phyloP scores from a whole-genome alignment of 805 yeast species.

The Candida insectorum region DNA sequence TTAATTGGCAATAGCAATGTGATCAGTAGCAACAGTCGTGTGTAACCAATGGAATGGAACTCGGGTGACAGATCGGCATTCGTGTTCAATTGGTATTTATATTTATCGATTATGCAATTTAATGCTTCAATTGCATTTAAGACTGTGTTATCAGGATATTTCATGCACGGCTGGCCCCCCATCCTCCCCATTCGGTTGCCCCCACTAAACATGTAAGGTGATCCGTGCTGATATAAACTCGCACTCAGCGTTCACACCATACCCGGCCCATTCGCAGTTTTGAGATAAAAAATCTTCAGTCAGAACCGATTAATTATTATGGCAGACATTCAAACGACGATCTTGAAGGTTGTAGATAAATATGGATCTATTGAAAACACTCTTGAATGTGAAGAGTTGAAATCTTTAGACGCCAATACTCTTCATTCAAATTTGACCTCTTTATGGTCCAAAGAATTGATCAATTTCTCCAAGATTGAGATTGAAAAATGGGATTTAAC shows the following conservation, averaged over 20 bases:
- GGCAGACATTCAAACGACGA: constrained; percentile 64
- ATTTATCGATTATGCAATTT: too few relatives aligned
- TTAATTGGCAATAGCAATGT: too few relatives aligned
- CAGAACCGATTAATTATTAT: constrained; percentile 25
- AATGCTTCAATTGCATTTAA: too few relatives aligned
- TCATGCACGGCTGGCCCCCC: too few relatives aligned
- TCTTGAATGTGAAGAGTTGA: constrained; percentile 52
- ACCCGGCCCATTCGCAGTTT: constrained; percentile 1
- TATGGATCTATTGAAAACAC: constrained; percentile 66
- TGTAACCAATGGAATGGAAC: too few relatives aligned
- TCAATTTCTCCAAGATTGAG: constrained; percentile 69
- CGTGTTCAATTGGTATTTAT: too few relatives aligned
- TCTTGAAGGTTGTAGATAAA: constrained; percentile 62
- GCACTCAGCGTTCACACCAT: neutral
- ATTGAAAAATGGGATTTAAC: constrained; percentile 73
- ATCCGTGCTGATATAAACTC: constrained; percentile 2
- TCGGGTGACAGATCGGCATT: too few relatives aligned
- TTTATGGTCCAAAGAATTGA: constrained; percentile 78
- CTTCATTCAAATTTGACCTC: constrained; percentile 85
- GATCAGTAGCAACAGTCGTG: too few relatives aligned
- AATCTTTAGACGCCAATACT: constrained; percentile 58
- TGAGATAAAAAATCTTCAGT: constrained; percentile 6
- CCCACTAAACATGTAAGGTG: too few relatives aligned
- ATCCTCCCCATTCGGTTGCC: too few relatives aligned
- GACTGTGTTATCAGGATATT: too few relatives aligned